Base-by-base conservation (phyloP, 345 rosid species). In the Euphorbia pulcherrima region DNA sequence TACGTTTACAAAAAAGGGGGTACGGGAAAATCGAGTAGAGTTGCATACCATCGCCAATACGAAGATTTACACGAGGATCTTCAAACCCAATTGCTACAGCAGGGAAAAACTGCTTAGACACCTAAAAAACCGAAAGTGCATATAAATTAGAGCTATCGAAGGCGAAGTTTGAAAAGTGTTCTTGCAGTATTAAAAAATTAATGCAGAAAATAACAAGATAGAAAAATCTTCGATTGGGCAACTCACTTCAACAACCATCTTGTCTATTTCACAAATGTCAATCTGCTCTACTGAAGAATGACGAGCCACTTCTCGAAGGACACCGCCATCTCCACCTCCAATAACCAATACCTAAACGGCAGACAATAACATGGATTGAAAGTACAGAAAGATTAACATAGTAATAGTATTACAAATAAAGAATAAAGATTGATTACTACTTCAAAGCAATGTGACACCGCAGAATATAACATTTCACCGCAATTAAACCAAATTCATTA, bases 301-400 rank as follows among this genome's bases (percentile, higher is more conserved):
- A 14, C 97, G 94, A 70, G 96, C 76, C 71, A 93, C 91, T 82
- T 93, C 98, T 50, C 96, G 84, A 46, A 90, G 70, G 64, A 93
- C 97, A 9, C 97, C 98, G 21, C 98, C 98, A 78, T 87, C 98
- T 55, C 98, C 98, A 76, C 98, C 98, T 17, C 98, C 98, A 76
- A 93, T 90, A 51, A 93, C 98, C 77, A 93, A 66, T 48, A 90
- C 96, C 98, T 90, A 79, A 64, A 65, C 28, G 21, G 50, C 51
- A 68, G 13, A 60, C 33, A 29, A 64, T 20, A 40, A 1, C 16
- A 5, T 7, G 41, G 41, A 30, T 35, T 20, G 23, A 53, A 59
- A 47, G 54, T 24, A 28, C 54, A 52, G 17, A 18, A 67, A 13
- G 24, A 64, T 23, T 60, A 57, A 44, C 1, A 2, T 17, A 37